These are phyloP conservation scores for Erysimum pusillum DNA, from an alignment of 441 rosid genomes.

Conservation along the genomic window DNA sequence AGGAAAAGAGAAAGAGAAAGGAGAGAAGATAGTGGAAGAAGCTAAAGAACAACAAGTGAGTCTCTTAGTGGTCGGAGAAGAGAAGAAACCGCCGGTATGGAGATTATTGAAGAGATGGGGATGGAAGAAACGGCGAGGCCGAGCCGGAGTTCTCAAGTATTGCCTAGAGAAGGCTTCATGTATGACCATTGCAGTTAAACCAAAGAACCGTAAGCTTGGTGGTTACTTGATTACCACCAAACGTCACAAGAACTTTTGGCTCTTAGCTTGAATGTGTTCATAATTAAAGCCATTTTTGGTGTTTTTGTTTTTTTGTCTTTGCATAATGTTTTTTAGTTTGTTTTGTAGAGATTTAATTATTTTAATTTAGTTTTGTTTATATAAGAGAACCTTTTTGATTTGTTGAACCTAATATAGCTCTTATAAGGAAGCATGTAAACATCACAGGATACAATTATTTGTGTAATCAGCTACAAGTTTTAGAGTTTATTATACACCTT, in stretches of 20 bases:
- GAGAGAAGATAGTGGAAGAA: constrained; percentile 71
- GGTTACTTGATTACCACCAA: constrained; percentile 95
- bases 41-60: constrained; percentile 67
- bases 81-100: constrained; percentile 70
- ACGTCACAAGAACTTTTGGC: constrained; percentile 97
- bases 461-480: not conserved
- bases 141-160: constrained; percentile 70
- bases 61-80: constrained; percentile 79
- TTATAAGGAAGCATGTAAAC: not conserved
- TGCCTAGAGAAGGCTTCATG: constrained; percentile 84
- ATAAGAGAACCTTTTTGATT: not conserved
- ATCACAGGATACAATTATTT: not conserved
- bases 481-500: not conserved
- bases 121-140: constrained; percentile 48
- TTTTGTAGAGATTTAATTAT: not conserved
- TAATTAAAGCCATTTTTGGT: not conserved
- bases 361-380: constrained; percentile 1
- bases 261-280: constrained; percentile 59
- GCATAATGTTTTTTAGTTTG: too few relatives aligned
- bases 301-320: not conserved
- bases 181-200: constrained; percentile 91
- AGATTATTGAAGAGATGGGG: constrained; percentile 66
- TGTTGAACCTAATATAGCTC: not conserved
- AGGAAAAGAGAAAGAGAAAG: constrained; percentile 75
- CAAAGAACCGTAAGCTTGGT: constrained; percentile 83